phyloP scores from a whole-genome alignment of 305 asterid genomes.

The Solanum aculeatissimum region DNA sequence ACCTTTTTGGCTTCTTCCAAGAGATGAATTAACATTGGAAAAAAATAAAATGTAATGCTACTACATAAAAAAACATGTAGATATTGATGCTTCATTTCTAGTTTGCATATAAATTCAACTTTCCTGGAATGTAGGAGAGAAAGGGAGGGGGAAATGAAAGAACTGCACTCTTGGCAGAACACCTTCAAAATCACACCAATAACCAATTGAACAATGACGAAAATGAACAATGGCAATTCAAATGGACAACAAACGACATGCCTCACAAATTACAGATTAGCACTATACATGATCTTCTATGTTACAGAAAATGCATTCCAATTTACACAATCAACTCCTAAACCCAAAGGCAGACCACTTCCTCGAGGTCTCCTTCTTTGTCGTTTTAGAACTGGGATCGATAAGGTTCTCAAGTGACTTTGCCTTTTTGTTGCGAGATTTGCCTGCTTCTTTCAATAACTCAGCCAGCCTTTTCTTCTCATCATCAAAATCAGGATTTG shows the following conservation, averaged over 20 bases:
- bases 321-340: constrained; percentile 42
- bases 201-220: constrained; percentile 14
- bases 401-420: constrained; percentile 90
- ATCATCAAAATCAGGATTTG: constrained; percentile 95
- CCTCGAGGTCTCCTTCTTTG: constrained; percentile 76
- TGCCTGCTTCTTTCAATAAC: constrained; percentile 92
- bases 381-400: constrained; percentile 71
- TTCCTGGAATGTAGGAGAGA: neutral
- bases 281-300: constrained; percentile 53
- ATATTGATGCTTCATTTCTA: neutral
- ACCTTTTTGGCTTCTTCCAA: neutral
- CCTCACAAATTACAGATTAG: constrained; percentile 32
- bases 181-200: constrained; percentile 21
- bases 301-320: constrained; percentile 22
- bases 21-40: neutral
- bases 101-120: neutral
- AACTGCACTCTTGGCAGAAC: constrained; percentile 15
- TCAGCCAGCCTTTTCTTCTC: constrained; percentile 96
- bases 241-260: constrained; percentile 17
- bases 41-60: neutral
- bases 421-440: constrained; percentile 84
- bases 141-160: neutral
- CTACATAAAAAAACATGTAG: neutral
- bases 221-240: constrained; percentile 16
- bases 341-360: constrained; percentile 98